Evolutionary conservation across 805 yeast species (phyloP), one percentile per base, ranked within the genome.

Genomic region (Diddensiella transvaalensis): DNA sequence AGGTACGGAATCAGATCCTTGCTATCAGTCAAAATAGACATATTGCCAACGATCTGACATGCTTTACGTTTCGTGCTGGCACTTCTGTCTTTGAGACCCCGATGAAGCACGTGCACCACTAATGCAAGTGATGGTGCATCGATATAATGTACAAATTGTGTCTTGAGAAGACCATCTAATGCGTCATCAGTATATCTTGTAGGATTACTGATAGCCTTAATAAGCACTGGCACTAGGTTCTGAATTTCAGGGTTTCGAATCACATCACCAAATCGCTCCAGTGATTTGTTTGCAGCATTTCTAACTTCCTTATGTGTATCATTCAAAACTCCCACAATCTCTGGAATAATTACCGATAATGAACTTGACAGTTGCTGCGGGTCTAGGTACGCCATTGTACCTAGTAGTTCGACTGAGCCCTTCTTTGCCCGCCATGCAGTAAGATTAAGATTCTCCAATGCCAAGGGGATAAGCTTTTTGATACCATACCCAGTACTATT

Each of bases 101-200:
- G 80, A 64, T 88, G 93, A 42, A 93, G 84, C 45, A 93, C 96
- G 63, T 90, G 96, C 53, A 90, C 87, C 48, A 93, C 88, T 59
- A 93, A 76, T 0, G 99, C 99, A 60, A 93, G 74, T 1, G 98
- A 91, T 2, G 99, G 98, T 18, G 97, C 96, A 69, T 93, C 99
- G 56, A 93, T 91, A 66, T 91, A 93, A 67, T 93, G 99, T 40
- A 90, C 96, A 60, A 93, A 93, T 58, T 91, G 95, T 0, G 99
- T 93, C 58, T 80, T 80, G 57, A 91, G 82, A 59, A 93, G 76
- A 13, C 87, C 81, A 59, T 89, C 95, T 49, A 93, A 71, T 0
- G 98, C 97, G 10, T 70, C 80, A 51, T 87, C 96, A 1, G 98
- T 93, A 68, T 85, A 71, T 58, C 80, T 86, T 0, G 97, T 85